Evolutionary conservation across 306 rosid species (phyloP), one percentile per base, ranked within the genome.

Genomic region (Coriaria nepalensis): DNA sequence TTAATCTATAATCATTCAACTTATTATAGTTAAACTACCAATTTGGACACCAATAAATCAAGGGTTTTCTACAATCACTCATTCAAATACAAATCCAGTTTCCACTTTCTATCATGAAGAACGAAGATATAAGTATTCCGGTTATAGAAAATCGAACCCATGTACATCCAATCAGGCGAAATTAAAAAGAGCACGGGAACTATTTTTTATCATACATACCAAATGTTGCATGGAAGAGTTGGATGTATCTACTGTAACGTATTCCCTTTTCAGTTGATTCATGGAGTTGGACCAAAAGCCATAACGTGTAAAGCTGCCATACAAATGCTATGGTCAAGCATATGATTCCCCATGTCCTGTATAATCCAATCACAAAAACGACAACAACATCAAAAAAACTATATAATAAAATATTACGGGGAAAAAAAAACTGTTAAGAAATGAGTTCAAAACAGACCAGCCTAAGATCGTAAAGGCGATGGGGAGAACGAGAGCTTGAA

Each of bases 401-500:
- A 20, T 20, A 20, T 20, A 1, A 20, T 20, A 20, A 20, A 20
- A 20, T 20, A 0, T 8, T 0, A 43, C 6, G 12, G 13, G 5
- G 4, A 43, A 43, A 43, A 43, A 6, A 6, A 6, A 13, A 29
- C 43, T 33, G 34, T 5, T 36, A 1, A 52, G 46, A 40, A 20
- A 20, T 20, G 29, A 20, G 29, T 20, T 20, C 29, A 20, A 20
- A 20, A 20, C 29, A 20, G 29, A 76, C 82, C 82, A 76, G 13
- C 82, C 82, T 4, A 76, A 75, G 36, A 68, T 55, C n/a, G 78
- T 76, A 73, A 76, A 68, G 64, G 82, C 82, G 5, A 71, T 69
- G 0, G 82, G 82, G 58, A 76, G 78, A 5, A 71, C 67, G 10
- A 76, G 68, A 35, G 78, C 82, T 64, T 76, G 82, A 49, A 76